Percentiles rank a stretch among this genome's conserved stretches.
Evolutionary conservation across 352 stramenopile genomes (phyloP).

Genomic region (Globisporangium paddicum): DNA sequence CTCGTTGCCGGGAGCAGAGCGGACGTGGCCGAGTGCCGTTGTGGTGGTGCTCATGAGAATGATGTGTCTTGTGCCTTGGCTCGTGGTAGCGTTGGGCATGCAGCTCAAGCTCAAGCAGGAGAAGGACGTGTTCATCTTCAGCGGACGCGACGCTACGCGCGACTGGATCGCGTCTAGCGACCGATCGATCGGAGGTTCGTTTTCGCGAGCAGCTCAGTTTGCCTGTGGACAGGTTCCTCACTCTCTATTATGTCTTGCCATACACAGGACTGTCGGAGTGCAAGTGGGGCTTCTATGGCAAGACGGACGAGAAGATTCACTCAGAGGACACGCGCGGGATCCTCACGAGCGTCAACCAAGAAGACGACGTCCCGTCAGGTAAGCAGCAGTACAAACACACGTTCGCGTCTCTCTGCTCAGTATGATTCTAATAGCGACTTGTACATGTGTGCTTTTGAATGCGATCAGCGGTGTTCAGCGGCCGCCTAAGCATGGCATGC

Average conservation of each 20-base stretch:
- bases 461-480: conserved; percentile 62
- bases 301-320: conserved; percentile 13
- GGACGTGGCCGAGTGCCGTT: neutral
- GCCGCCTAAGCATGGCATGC: conserved; percentile 62
- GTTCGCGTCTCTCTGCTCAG: no score
- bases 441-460: neutral
- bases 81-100: conserved; percentile 55
- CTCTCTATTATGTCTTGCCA: no score
- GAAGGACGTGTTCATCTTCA: conserved; percentile 77
- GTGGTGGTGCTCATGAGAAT: neutral
- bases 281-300: conserved; percentile 61
- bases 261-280: conserved; percentile 53
- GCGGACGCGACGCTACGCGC: conserved; percentile 34
- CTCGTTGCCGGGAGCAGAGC: neutral
- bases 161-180: conserved; percentile 77
- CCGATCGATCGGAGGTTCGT: conserved; percentile 69
- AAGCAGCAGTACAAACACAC: neutral
- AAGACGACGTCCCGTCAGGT: conserved; percentile 54
- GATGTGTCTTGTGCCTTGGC: neutral
- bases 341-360: conserved; percentile 40
- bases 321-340: conserved; percentile 18
- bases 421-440: neutral
- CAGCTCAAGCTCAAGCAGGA: conserved; percentile 70
- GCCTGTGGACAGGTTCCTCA: no score
- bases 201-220: conserved; percentile 4